phyloP scores from a whole-genome alignment of 2,329 filamentous ascomycete species.

The Cryphonectria japonica region DNA sequence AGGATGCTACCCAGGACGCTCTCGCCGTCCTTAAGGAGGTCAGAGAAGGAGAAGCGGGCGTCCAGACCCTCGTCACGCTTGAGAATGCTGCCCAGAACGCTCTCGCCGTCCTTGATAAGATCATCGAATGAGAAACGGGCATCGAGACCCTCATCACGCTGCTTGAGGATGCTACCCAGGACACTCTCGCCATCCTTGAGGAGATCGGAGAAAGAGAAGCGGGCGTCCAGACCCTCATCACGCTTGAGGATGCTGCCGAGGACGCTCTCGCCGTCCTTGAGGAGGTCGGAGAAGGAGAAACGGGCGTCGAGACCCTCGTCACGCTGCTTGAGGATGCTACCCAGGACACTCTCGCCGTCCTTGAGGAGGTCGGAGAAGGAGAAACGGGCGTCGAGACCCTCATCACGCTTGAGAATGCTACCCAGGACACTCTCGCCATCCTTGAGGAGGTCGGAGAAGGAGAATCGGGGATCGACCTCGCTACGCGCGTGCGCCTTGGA shows the following conservation, averaged over 20 bases:
- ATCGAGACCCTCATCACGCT: background rate
- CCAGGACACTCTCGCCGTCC: background rate
- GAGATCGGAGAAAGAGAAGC: background rate
- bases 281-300: background rate
- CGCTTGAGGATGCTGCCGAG: background rate
- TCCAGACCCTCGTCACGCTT: background rate
- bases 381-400: background rate
- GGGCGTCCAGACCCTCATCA: background rate
- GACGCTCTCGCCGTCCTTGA: background rate
- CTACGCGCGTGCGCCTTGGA: background rate
- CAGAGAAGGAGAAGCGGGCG: background rate
- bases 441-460: slow-evolving; percentile 2
- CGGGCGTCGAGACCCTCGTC: background rate
- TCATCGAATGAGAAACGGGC: background rate
- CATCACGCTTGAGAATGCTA: background rate
- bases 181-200: background rate
- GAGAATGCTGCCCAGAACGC: background rate
- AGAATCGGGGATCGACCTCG: background rate
- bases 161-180: background rate
- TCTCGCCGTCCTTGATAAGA: slow-evolving; percentile 2
- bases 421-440: background rate
- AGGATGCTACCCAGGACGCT: background rate
- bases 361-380: background rate
- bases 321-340: background rate
- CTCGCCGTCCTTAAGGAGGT: background rate